Conservation (phyloP, 2,329 filamentous ascomycete genomes). For the Xylariaceae sp. region DNA sequence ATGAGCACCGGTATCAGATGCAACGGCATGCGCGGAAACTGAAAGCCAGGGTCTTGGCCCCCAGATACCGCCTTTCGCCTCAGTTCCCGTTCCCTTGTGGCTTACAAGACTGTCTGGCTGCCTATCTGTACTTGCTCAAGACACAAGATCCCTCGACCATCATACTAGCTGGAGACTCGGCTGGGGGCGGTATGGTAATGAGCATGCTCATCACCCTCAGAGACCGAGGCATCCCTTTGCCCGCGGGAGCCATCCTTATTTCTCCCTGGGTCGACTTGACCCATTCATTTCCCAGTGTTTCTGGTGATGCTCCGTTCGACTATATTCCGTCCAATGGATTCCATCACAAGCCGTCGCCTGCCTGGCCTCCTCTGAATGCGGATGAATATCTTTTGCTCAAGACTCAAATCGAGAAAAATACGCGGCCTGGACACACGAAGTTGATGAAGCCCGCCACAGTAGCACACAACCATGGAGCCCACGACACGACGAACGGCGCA, state of each 20-base stretch:
- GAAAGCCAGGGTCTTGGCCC: slow-evolving; percentile 82
- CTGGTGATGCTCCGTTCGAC: slow-evolving; percentile 67
- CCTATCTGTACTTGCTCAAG: slow-evolving; percentile 78
- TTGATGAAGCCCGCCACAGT: slow-evolving; percentile 35
- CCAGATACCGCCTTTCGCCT: slow-evolving; percentile 80
- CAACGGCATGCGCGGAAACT: slow-evolving; percentile 93
- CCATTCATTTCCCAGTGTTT: slow-evolving; percentile 91
- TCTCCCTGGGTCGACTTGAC: slow-evolving; percentile 96
- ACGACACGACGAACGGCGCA: slow-evolving; percentile 15
- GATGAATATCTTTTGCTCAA: slow-evolving; percentile 62
- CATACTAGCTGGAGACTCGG: slow-evolving; percentile 85
- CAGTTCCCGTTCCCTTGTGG: slow-evolving; percentile 96
- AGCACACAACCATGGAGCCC: slow-evolving; percentile 25
- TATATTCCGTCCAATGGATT: slow-evolving; percentile 89
- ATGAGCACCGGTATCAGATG: slow-evolving; percentile 97
- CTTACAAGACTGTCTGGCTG: slow-evolving; percentile 81
- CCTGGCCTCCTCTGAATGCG: slow-evolving; percentile 89
- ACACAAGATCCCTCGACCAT: slow-evolving; percentile 77
- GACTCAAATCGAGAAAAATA: slow-evolving; percentile 45
- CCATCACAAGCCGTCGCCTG: slow-evolving; percentile 78
- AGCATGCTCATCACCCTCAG: slow-evolving; percentile 75
- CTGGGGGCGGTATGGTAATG: slow-evolving; percentile 85
- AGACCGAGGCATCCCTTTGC: slow-evolving; percentile 77
- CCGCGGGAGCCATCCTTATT: slow-evolving; percentile 84
- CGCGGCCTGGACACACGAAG: slow-evolving; percentile 28